Conservation (phyloP, 352 stramenopile species). For the Globisporangium okanoganense region DNA sequence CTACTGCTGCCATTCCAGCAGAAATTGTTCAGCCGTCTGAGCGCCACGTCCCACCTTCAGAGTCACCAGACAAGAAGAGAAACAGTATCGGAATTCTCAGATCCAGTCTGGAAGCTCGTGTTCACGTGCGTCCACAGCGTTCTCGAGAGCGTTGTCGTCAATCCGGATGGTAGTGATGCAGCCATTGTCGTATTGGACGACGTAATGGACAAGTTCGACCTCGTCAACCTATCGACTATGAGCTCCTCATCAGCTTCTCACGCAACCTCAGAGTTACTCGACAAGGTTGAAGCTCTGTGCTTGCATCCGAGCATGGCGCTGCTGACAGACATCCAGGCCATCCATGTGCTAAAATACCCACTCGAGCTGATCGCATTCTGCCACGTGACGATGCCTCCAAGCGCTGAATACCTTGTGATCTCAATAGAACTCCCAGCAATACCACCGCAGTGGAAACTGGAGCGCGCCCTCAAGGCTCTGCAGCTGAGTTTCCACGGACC, state of each 20-base stretch:
- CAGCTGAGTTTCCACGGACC: neutral
- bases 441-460: neutral
- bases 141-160: constrained; percentile 10
- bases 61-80: neutral
- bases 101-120: constrained; percentile 25
- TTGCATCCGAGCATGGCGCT: constrained; percentile 12
- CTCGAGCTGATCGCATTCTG: constrained; percentile 39
- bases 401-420: neutral
- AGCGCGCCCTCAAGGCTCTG: constrained; percentile 8
- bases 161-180: constrained; percentile 14
- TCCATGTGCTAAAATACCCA: constrained; percentile 36
- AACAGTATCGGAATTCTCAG: neutral
- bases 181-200: constrained; percentile 33
- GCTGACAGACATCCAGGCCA: constrained; percentile 20
- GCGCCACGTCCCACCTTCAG: constrained; percentile 8
- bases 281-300: constrained; percentile 17
- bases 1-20: constrained; percentile 48
- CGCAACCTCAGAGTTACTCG: constrained; percentile 20
- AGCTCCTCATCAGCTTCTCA: neutral
- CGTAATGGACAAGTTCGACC: constrained; percentile 32
- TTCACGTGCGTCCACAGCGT: constrained; percentile 22
- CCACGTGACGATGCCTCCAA: constrained; percentile 21
- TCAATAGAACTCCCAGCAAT: neutral
- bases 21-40: constrained; percentile 35
- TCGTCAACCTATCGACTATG: constrained; percentile 29